Percentiles rank a stretch among this genome's conserved stretches.
Conservation (phyloP, 2,329 filamentous ascomycete genomes). For the Didymella lethalis region DNA sequence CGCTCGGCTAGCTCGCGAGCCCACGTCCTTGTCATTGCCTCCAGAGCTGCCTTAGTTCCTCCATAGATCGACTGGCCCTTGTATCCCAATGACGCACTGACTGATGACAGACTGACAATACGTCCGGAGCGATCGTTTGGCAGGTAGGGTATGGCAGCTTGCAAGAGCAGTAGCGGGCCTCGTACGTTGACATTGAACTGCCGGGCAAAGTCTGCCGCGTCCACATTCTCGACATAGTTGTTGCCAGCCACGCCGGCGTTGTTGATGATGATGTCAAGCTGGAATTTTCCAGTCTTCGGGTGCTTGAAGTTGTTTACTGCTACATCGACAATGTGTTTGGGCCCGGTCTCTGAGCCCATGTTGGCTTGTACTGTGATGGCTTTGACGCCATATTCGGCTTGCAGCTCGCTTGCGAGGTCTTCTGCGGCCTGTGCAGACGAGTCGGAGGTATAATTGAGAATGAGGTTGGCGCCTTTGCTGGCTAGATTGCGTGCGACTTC, state of each 20-base stretch:
- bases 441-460: constrained; percentile 76
- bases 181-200: constrained; percentile 84
- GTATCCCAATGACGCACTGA: constrained; percentile 66
- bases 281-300: constrained; percentile 64
- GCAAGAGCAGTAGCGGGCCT: constrained; percentile 78
- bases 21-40: constrained; percentile 75
- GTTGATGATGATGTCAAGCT: constrained; percentile 86
- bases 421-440: constrained; percentile 62
- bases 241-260: constrained; percentile 78
- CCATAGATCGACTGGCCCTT: constrained; percentile 68
- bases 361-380: constrained; percentile 74
- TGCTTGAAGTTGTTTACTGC: constrained; percentile 66
- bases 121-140: constrained; percentile 72
- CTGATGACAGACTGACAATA: constrained; percentile 68
- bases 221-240: constrained; percentile 69
- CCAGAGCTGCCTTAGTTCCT: constrained; percentile 71
- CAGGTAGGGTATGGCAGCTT: constrained; percentile 75
- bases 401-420: constrained; percentile 65
- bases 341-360: constrained; percentile 68
- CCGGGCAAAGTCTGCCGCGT: constrained; percentile 70
- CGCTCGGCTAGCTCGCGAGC: constrained; percentile 67
- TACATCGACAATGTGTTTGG: constrained; percentile 65
- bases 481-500: constrained; percentile 74
- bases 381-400: constrained; percentile 64
- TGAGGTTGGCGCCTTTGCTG: constrained; percentile 71